These are phyloP conservation scores for Melocanna baccifera DNA, from an alignment of 176 grass and related monocot genomes.

Conservation along the genomic window DNA sequence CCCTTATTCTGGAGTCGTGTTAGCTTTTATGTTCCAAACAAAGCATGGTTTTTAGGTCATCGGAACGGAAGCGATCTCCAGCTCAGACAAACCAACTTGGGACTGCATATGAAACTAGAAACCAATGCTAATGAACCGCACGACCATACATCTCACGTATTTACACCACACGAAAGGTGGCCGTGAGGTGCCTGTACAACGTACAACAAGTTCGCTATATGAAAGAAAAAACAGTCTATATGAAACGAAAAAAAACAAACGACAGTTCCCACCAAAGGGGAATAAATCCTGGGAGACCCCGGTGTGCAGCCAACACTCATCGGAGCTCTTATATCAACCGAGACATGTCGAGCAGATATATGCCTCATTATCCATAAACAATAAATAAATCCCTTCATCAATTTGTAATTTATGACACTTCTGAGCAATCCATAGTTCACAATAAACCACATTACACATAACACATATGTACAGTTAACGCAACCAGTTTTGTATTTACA, in stretches of 20 bases:
- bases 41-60: no score
- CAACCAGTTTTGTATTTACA: slow-evolving; percentile 45
- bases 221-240: neutral
- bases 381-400: neutral
- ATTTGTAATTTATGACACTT: neutral
- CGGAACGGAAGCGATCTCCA: neutral
- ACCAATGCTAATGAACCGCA: no score
- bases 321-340: neutral
- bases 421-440: neutral
- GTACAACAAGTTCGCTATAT: neutral
- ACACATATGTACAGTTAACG: slow-evolving; percentile 39
- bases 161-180: no score
- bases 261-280: neutral
- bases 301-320: neutral
- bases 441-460: neutral
- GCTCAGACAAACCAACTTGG: no score
- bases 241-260: no score
- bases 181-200: no score
- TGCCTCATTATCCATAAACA: neutral
- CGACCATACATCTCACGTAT: no score
- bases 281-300: neutral
- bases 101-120: no score
- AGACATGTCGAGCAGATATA: neutral
- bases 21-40: neutral
- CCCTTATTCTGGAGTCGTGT: neutral